phyloP scores from a whole-genome alignment of 306 rosid genomes.

The Cucumis sativus region DNA sequence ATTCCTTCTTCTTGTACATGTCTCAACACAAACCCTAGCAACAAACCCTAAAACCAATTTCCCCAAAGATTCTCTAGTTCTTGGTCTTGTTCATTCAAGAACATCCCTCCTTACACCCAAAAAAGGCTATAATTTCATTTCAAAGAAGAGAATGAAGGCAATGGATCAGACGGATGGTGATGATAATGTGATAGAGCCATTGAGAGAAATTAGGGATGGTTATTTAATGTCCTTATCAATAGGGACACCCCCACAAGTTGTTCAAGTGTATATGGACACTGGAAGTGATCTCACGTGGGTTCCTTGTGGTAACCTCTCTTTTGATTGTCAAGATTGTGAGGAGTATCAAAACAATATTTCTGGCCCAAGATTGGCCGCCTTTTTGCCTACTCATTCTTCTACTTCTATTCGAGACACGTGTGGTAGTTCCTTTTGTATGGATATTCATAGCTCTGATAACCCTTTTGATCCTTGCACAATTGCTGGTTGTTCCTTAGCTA shows the following conservation, averaged over 20 bases:
- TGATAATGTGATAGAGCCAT: constrained; percentile 26
- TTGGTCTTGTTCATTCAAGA: constrained; percentile 27
- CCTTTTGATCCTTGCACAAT: constrained; percentile 30
- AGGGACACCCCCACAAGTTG: constrained; percentile 41
- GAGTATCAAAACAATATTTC: constrained; percentile 12
- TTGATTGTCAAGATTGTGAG: constrained; percentile 36
- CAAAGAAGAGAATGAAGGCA: background rate
- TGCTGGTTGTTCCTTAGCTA: constrained; percentile 30
- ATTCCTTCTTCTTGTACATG: constrained; percentile 6
- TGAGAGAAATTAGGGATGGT: constrained; percentile 42
- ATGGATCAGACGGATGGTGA: background rate
- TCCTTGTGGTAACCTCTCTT: constrained; percentile 40
- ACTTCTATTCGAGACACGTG: constrained; percentile 33
- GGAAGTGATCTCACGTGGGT: constrained; percentile 58
- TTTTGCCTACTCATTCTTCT: constrained; percentile 34
- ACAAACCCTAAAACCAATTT: background rate
- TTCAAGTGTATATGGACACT: constrained; percentile 42
- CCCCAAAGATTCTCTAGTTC: constrained; percentile 12
- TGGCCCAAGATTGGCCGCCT: constrained; percentile 9
- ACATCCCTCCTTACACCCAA: constrained; percentile 17
- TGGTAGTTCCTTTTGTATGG: constrained; percentile 24
- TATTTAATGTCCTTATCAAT: constrained; percentile 27
- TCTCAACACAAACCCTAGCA: constrained; percentile 13
- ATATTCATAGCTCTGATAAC: constrained; percentile 42
- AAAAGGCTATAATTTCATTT: background rate